Evolutionary conservation across 805 yeast genomes (phyloP).

Genomic region (Yarrowia osloensis): DNA sequence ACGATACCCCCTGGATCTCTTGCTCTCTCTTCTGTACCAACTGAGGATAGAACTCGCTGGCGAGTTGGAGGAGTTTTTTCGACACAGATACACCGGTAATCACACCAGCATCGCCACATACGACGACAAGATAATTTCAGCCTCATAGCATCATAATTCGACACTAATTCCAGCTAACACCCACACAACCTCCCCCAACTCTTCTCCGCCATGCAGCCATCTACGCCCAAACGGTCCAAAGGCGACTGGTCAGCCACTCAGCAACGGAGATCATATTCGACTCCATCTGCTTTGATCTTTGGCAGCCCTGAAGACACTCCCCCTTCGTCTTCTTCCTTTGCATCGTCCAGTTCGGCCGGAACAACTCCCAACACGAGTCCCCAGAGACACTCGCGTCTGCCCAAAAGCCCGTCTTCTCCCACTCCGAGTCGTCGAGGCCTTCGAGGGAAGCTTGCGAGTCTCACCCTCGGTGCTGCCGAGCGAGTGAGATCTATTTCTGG

Average conservation of each 20-base stretch:
- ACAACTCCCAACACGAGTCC: slow-evolving; percentile 25
- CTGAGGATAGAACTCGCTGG: slow-evolving; percentile 29
- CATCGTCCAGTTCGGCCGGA: slow-evolving; percentile 6
- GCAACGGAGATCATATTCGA: slow-evolving; percentile 17
- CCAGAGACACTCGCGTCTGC: not conserved
- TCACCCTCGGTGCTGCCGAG: slow-evolving; percentile 27
- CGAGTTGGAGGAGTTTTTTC: slow-evolving; percentile 27
- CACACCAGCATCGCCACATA: not conserved
- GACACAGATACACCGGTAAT: slow-evolving; percentile 1
- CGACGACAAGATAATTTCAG: not conserved
- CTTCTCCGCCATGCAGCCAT: slow-evolving; percentile 12
- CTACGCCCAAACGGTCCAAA: slow-evolving; percentile 26
- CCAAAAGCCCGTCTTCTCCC: slow-evolving; percentile 23
- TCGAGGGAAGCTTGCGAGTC: slow-evolving; percentile 25
- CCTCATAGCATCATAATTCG: not conserved
- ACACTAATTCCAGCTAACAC: not conserved
- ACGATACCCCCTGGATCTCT: slow-evolving; percentile 13
- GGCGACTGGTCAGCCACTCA: not conserved
- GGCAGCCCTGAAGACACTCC: slow-evolving; percentile 20
- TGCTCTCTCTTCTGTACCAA: slow-evolving; percentile 1
- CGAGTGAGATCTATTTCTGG: slow-evolving; percentile 27
- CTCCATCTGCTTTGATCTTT: slow-evolving; percentile 18
- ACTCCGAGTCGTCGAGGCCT: slow-evolving; percentile 20
- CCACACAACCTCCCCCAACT: not conserved
- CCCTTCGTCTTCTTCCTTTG: slow-evolving; percentile 14